A percentile compares a stretch with the other conserved stretches of the same genome.
Evolutionary conservation across 768 basidiomycete genomes (phyloP).

Genomic region (Phaffia australis): DNA sequence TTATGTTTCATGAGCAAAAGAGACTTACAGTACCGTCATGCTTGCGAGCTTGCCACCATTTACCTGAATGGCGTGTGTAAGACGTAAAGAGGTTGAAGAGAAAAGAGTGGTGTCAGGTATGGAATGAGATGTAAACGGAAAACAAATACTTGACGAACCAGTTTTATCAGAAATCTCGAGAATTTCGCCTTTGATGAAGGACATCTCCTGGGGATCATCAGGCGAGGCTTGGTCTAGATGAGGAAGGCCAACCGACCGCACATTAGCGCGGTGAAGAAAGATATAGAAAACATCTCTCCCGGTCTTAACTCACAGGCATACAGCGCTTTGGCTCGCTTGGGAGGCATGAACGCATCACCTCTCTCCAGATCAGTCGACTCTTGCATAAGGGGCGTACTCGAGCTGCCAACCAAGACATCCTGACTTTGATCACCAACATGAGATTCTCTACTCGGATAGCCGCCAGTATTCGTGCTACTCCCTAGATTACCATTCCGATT

Average conservation of each 20-base stretch:
- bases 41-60: constrained; percentile 18
- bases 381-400: constrained; percentile 49
- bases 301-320: constrained; percentile 61
- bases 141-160: constrained; percentile 36
- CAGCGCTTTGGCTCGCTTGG: constrained; percentile 74
- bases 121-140: constrained; percentile 34
- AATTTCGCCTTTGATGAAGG: constrained; percentile 81
- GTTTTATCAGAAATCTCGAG: constrained; percentile 80
- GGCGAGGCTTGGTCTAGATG: constrained; percentile 73
- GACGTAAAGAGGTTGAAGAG: background rate
- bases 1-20: too few relatives aligned
- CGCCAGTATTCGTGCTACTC: constrained; percentile 30
- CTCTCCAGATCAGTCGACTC: constrained; percentile 33
- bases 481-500: constrained; percentile 50
- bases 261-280: background rate
- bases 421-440: background rate
- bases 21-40: background rate
- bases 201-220: constrained; percentile 93
- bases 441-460: background rate
- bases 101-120: background rate
- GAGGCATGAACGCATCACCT: constrained; percentile 37
- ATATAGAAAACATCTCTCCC: background rate
- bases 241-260: constrained; percentile 8
- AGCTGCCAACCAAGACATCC: constrained; percentile 26
- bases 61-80: background rate